Evolutionary conservation across 2,329 filamentous ascomycete genomes (phyloP).

Genomic region (Calonectria ilicicola): DNA sequence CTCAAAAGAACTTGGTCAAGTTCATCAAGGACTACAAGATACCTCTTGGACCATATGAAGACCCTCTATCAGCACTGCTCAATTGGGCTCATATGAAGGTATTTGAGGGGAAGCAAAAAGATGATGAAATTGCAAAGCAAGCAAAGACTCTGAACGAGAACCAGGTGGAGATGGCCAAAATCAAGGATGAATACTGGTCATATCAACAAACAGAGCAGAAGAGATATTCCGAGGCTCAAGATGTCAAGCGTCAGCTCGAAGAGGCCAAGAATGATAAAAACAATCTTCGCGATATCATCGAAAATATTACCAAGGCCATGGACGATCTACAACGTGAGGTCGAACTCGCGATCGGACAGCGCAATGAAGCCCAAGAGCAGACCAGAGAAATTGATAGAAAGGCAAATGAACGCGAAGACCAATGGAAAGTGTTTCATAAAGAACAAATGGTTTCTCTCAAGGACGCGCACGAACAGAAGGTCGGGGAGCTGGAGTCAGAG

Average conservation of each 20-base stretch:
- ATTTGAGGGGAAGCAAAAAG: neutral
- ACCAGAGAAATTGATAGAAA: neutral
- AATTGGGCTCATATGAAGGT: neutral
- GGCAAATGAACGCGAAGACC: no score
- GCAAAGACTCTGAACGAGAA: neutral
- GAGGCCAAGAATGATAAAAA: no score
- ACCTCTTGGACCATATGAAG: neutral
- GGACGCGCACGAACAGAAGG: neutral
- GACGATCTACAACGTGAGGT: neutral
- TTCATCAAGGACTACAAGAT: neutral
- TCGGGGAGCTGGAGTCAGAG: neutral
- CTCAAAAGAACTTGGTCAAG: neutral
- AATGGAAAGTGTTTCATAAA: no score
- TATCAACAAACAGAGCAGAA: neutral
- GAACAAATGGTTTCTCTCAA: neutral
- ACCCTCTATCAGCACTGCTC: neutral
- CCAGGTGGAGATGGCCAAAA: neutral
- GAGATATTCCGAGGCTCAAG: neutral
- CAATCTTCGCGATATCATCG: no score
- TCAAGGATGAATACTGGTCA: neutral
- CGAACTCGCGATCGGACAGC: neutral
- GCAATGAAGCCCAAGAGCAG: neutral
- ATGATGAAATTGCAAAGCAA: neutral
- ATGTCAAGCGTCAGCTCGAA: no score
- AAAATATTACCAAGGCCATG: no score